Percentiles rank a stretch among this genome's conserved stretches.
These are phyloP conservation scores for Rutstroemia sp. DNA, from an alignment of 2,329 filamentous ascomycete species.

Conservation along the genomic window DNA sequence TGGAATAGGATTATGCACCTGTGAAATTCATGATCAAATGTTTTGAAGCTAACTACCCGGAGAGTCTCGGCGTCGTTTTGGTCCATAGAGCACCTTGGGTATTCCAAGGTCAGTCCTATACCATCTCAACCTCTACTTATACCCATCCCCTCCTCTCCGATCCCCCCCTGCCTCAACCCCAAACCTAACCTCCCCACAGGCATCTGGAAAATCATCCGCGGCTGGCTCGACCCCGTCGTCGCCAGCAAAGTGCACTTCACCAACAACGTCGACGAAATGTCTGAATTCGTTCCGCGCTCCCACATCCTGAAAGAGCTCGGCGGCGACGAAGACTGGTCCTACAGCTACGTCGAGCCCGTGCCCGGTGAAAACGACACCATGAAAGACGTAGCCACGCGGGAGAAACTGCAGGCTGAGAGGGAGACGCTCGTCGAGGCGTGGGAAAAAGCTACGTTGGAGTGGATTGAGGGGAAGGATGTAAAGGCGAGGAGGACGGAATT, in stretches of 20 bases:
- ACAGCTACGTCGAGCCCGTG: slow-evolving; percentile 71
- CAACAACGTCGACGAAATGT: slow-evolving; percentile 70
- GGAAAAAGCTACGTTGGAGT: slow-evolving; percentile 66
- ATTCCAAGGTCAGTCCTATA: slow-evolving; percentile 65
- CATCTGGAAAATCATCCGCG: slow-evolving; percentile 93
- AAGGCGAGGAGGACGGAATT: slow-evolving; percentile 53
- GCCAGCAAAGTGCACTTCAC: slow-evolving; percentile 92
- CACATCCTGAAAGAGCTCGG: slow-evolving; percentile 79
- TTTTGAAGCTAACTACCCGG: slow-evolving; percentile 97
- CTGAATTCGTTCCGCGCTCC: slow-evolving; percentile 62
- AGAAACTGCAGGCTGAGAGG: slow-evolving; percentile 57
- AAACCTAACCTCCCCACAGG: slow-evolving; percentile 38
- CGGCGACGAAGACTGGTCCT: slow-evolving; percentile 78
- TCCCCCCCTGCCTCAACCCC: not conserved
- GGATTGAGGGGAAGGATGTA: slow-evolving; percentile 52
- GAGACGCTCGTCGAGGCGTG: slow-evolving; percentile 62
- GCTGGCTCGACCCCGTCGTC: slow-evolving; percentile 96
- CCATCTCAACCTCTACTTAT: no score
- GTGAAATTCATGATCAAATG: slow-evolving; percentile 99
- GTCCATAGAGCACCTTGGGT: slow-evolving; percentile 97
- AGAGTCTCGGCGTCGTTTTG: slow-evolving; percentile 80
- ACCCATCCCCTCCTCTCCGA: no score
- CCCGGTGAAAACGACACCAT: slow-evolving; percentile 70
- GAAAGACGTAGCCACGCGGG: slow-evolving; percentile 55
- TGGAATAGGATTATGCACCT: slow-evolving; percentile 71